These are phyloP conservation scores for Macadamia integrifolia DNA, from an alignment of 164 flowering plant species.

Conservation along the genomic window DNA sequence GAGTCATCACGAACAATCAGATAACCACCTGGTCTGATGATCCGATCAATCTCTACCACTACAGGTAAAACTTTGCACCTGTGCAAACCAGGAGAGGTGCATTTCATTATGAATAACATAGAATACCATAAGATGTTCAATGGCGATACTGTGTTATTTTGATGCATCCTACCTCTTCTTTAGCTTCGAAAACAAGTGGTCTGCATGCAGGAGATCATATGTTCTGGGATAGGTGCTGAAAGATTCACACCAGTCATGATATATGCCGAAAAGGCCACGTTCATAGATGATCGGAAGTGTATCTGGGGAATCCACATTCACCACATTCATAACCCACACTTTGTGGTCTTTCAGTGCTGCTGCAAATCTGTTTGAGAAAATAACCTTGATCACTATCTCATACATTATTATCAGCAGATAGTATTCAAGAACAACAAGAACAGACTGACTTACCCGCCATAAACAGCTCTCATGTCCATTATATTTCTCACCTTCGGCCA, in stretches of 20 bases:
- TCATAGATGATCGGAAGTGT: slow-evolving; percentile 91
- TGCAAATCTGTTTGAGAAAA: slow-evolving; percentile 57
- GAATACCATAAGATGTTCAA: not conserved
- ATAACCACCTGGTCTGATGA: slow-evolving; percentile 81
- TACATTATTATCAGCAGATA: too few species aligned
- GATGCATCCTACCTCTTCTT: slow-evolving; percentile 41
- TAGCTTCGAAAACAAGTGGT: slow-evolving; percentile 77
- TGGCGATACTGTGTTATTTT: not conserved
- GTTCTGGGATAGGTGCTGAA: slow-evolving; percentile 89
- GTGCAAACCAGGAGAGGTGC: slow-evolving; percentile 3
- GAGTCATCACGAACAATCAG: slow-evolving; percentile 73
- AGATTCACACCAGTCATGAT: slow-evolving; percentile 97
- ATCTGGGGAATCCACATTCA: slow-evolving; percentile 69
- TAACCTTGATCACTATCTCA: too few species aligned
- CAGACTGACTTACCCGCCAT: slow-evolving; percentile 71
- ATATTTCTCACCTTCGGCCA: slow-evolving; percentile 85
- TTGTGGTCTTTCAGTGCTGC: slow-evolving; percentile 73
- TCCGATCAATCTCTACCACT: slow-evolving; percentile 74
- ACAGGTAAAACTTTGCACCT: slow-evolving; percentile 67
- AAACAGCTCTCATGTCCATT: slow-evolving; percentile 99
- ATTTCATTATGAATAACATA: not conserved
- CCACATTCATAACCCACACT: slow-evolving; percentile 89
- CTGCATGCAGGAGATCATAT: slow-evolving; percentile 87
- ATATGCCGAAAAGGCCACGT: slow-evolving; percentile 88
- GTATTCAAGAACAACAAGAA: not conserved